Percentiles rank a stretch among this genome's conserved stretches.
Evolutionary conservation across 1,284 basidiomycete species (phyloP).

Genomic region (Peniophora sp.): DNA sequence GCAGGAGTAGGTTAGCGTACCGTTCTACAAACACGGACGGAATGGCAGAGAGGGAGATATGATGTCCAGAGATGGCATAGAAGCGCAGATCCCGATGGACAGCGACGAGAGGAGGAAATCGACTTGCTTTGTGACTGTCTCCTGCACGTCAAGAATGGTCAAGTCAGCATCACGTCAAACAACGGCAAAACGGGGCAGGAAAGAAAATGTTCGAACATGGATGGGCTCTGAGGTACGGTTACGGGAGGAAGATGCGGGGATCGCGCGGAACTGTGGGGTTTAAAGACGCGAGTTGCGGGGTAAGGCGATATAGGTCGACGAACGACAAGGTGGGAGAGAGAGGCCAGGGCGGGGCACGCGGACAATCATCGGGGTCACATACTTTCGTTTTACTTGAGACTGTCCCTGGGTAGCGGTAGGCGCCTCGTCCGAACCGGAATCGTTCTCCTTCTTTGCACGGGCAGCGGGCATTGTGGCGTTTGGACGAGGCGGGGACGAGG

Average conservation of each 20-base stretch:
- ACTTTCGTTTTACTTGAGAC: slow-evolving; percentile 64
- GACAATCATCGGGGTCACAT: slow-evolving; percentile 28
- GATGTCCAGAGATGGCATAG: slow-evolving; percentile 5
- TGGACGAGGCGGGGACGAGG: slow-evolving; percentile 16
- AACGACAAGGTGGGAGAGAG: slow-evolving; percentile 7
- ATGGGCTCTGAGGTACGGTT: neutral
- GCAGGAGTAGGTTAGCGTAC: too few species aligned
- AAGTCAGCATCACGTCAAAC: slow-evolving; percentile 9
- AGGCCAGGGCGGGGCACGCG: slow-evolving; percentile 17
- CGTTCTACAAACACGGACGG: slow-evolving; percentile 1
- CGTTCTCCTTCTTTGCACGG: slow-evolving; percentile 56
- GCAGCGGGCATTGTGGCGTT: slow-evolving; percentile 48
- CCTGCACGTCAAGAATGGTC: slow-evolving; percentile 34
- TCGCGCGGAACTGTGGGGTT: slow-evolving; percentile 3
- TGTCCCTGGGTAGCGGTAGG: slow-evolving; percentile 32
- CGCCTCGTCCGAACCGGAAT: slow-evolving; percentile 51
- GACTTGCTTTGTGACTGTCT: slow-evolving; percentile 71
- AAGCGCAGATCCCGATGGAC: neutral
- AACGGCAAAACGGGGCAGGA: neutral
- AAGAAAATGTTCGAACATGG: slow-evolving; percentile 5
- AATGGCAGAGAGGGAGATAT: slow-evolving; percentile 10
- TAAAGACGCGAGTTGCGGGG: slow-evolving; percentile 3
- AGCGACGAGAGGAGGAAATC: slow-evolving; percentile 11
- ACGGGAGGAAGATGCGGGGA: neutral
- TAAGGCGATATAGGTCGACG: slow-evolving; percentile 11